A percentile compares a stretch with the other conserved stretches of the same genome.
Evolutionary conservation across 169 alveolate species (phyloP).

Genomic region (Eimeria necatrix): DNA sequence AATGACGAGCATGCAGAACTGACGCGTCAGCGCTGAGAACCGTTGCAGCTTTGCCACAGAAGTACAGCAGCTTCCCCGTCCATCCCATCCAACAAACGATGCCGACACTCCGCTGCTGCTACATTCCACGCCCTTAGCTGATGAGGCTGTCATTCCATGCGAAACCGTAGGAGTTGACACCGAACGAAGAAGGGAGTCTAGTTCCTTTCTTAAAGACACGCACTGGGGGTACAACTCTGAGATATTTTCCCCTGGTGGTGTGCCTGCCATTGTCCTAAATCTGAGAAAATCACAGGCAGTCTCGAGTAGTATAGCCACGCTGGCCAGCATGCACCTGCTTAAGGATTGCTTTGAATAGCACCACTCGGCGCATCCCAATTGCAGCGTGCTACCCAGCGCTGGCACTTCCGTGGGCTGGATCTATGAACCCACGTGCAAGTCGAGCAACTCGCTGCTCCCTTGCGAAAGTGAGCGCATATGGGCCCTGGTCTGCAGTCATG

Average conservation of each 20-base stretch:
- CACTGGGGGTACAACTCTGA: constrained; percentile 68
- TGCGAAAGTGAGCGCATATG: too few species aligned
- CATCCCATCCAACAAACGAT: constrained; percentile 9
- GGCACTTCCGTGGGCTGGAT: too few species aligned
- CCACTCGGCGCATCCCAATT: too few species aligned
- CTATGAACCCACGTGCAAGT: too few species aligned
- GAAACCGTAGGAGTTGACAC: neutral
- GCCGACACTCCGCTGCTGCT: neutral
- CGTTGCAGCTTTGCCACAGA: constrained; percentile 72
- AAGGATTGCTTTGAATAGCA: too few species aligned
- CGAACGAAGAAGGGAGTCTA: constrained; percentile 51
- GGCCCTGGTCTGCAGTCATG: too few species aligned
- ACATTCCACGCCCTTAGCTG: constrained; percentile 1
- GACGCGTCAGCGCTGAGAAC: constrained; percentile 74
- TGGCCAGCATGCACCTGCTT: too few species aligned
- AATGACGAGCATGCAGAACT: constrained; percentile 69
- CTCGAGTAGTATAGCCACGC: neutral
- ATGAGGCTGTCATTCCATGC: neutral
- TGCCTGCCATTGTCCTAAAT: constrained; percentile 38
- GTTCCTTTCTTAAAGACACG: constrained; percentile 64
- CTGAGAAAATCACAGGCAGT: neutral
- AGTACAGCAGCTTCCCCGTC: neutral
- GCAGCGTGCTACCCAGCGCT: too few species aligned
- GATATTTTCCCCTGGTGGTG: neutral
- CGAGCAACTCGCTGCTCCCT: too few species aligned